Conservation (phyloP, 106 monocot genomes). For the Agapanthus africanus region DNA sequence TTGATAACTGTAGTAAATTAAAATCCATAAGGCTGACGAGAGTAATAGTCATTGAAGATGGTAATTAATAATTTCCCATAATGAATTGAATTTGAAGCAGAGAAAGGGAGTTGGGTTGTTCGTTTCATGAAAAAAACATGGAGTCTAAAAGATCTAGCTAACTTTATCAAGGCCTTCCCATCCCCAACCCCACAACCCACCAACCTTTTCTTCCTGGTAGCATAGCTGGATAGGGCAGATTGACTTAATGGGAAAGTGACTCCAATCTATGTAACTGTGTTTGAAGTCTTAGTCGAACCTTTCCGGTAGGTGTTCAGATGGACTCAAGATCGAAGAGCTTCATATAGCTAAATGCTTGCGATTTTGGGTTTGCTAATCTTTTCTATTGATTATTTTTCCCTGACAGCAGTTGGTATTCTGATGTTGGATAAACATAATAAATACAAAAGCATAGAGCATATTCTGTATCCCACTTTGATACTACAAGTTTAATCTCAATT, state of each 20-base stretch:
- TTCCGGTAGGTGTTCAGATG: background rate
- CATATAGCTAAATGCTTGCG: background rate
- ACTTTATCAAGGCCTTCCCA: too few relatives aligned
- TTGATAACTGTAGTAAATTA: too few relatives aligned
- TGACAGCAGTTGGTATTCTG: background rate
- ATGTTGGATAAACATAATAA: background rate
- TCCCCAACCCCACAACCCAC: too few relatives aligned
- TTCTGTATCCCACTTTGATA: too few relatives aligned
- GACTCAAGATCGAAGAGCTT: background rate
- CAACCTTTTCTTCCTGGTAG: too few relatives aligned
- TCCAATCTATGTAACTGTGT: background rate
- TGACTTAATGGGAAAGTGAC: background rate
- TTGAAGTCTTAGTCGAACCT: background rate
- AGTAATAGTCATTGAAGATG: background rate
- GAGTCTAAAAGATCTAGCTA: too few relatives aligned
- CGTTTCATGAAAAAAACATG: background rate
- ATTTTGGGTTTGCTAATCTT: background rate
- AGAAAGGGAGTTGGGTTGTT: background rate
- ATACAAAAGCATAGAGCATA: background rate
- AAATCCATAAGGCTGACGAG: too few relatives aligned
- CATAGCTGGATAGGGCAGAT: too few relatives aligned
- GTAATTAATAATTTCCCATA: background rate
- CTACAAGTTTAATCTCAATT: too few relatives aligned
- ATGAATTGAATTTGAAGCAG: background rate
- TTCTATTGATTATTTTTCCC: background rate